Evolutionary conservation across 1,139 yeast species (phyloP), one percentile per base, ranked within the genome.

Genomic region (Geotrichum citri-aurantii): DNA sequence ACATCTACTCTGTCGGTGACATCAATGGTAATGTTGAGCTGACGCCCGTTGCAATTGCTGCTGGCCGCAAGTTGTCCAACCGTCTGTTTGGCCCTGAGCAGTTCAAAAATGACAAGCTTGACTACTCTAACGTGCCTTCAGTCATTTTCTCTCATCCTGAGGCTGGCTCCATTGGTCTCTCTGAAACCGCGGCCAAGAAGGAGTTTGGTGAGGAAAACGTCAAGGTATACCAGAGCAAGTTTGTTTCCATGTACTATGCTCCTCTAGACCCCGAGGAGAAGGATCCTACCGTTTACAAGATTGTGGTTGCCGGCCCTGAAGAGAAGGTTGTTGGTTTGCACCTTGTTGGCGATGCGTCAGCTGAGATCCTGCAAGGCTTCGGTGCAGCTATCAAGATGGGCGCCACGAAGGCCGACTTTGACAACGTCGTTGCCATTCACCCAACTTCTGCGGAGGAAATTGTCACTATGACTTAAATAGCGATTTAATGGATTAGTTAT

Each of bases 21-120:
- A 95, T 91, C 62, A 86, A 87, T 49, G 96, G 97, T 63, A 68
- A 69, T 44, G 87, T 88, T 56, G 98, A 93, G 76, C 81, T 93
- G 69, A 93, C 99, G 7, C 99, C 99, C 6, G 98, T 91, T 52
- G 99, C 99, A 53, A 93, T 93, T 77, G 98, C 99, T 48, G 95
- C 99, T 7, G 99, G 99, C 61, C 86, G 99, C 75, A 88, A 84
- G 73, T 81, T 93, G 65, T 83, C 97, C 48, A 92, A 91, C 77
- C 82, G 99, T 72, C 76, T 93, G 62, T 93, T 92, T 71, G 97
- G 97, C 26, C 86, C 92, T 55, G 82, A 80, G 58, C 73, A 76
- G 62, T 88, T 81, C 77, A 83, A 82, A 66, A 71, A 81, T 55
- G 80, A 81, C 64, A 90, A 91, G 71, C 88, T 88, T 72, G 97